Base-by-base conservation (phyloP, 2,329 filamentous ascomycete genomes). In the Thyridium curvatum region DNA sequence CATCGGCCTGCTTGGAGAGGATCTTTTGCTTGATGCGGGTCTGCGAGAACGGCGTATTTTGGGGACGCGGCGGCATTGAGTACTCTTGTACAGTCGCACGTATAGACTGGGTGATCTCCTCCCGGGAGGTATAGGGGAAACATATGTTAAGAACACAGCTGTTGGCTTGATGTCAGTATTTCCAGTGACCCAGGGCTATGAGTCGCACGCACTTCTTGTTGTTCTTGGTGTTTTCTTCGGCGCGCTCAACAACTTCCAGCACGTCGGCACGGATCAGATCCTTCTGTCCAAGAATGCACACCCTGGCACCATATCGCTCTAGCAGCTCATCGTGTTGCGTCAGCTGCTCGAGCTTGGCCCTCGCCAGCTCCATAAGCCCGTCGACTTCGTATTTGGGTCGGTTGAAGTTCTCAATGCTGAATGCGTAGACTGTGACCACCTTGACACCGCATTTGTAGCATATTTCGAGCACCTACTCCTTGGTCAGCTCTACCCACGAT, bases 321-420 rank as follows among this genome's bases (percentile, higher is more conserved):
- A 98, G 74, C 18, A 98, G 71, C 54, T 95, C 90, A 21, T 93
- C 93, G 53, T 98, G 93, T 55, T 95, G 87, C 18, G 86, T 82
- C 51, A 98, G 71, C 61, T 98, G 93, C 43, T 85, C 80, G 18
- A 98, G 73, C 66, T 97, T 97, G 53, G 93, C 80, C 68, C 95
- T 96, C 44, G 91, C 91, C 73, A 98, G 88, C 57, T 94, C 85
- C 93, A 98, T 98, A 46, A 98, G 69, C 21, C 88, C 90, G 56
- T 96, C 89, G 8, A 98, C 93, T 61, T 98, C 93, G 62, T 94
- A 93, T 62, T 93, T 90, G 16, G 89, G 91, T 6, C 93, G 82
- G 61, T 97, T 95, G 70, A 95, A 98, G 68, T 98, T 98, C 65
- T 98, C 93, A 55, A 98, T 96, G 57, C 88, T 95, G 66, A 98